Conservation (phyloP, 2,329 filamentous ascomycete genomes). For the Mycosphaerella sp. region DNA sequence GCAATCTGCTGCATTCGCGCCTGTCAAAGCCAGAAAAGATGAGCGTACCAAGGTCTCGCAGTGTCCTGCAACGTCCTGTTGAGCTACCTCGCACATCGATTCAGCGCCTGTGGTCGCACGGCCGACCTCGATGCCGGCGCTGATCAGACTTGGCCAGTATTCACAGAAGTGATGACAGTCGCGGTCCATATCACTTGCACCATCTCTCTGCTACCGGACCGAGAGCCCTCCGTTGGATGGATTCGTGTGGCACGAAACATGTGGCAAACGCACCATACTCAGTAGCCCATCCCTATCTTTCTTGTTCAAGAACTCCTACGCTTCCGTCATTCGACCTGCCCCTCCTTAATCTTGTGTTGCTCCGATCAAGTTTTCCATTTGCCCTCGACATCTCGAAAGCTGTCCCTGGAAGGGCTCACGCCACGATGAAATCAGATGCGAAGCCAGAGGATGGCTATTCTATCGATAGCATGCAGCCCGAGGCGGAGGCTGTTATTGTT, state of each 20-base stretch:
- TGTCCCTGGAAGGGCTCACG: neutral
- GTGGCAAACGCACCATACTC: constrained; percentile 13
- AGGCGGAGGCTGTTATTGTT: constrained; percentile 18
- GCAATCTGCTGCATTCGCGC: constrained; percentile 3
- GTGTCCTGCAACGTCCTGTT: constrained; percentile 3
- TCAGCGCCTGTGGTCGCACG: neutral
- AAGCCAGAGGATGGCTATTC: constrained; percentile 24
- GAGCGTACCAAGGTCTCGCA: constrained; percentile 1
- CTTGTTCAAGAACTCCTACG: constrained; percentile 4
- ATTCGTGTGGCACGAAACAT: constrained; percentile 7
- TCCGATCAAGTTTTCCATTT: neutral
- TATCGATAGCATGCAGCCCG: constrained; percentile 18
- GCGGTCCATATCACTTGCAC: constrained; percentile 7
- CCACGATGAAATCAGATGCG: constrained; percentile 15
- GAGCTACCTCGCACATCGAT: neutral
- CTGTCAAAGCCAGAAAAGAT: constrained; percentile 12
- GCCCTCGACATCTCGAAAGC: neutral
- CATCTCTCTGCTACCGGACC: neutral
- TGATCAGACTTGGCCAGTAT: constrained; percentile 6
- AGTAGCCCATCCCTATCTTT: constrained; percentile 4
- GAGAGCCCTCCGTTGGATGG: neutral
- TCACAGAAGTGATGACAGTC: constrained; percentile 11
- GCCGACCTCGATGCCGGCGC: constrained; percentile 5
- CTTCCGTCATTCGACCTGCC: constrained; percentile 1
- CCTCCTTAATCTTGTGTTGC: constrained; percentile 2